A percentile compares a stretch with the other conserved stretches of the same genome.
These are phyloP conservation scores for Pseudogymnoascus verrucosus DNA, from an alignment of 2,329 filamentous ascomycete genomes.

Conservation along the genomic window DNA sequence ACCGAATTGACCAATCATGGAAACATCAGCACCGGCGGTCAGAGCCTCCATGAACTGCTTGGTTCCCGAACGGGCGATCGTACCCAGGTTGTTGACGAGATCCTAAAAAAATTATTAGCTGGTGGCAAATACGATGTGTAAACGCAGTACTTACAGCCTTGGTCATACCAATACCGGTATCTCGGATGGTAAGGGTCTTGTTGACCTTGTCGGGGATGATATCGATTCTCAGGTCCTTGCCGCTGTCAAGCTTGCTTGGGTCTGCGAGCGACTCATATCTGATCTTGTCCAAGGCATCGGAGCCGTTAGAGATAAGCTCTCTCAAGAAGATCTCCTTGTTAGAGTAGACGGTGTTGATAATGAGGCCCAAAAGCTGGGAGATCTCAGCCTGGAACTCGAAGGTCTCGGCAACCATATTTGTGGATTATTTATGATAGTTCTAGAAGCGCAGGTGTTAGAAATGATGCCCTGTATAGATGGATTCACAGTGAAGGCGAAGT, in stretches of 20 bases:
- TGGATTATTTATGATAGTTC: slow-evolving; percentile 23
- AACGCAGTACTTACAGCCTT: slow-evolving; percentile 74
- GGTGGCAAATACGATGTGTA: slow-evolving; percentile 4
- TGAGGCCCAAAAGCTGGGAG: slow-evolving; percentile 98
- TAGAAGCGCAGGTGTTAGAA: not conserved
- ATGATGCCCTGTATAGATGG: not conserved
- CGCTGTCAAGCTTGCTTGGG: slow-evolving; percentile 90
- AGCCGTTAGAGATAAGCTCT: slow-evolving; percentile 97
- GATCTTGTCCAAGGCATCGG: slow-evolving; percentile 99
- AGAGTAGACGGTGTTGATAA: slow-evolving; percentile 99
- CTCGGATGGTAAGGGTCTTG: slow-evolving; percentile 95
- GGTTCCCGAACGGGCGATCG: slow-evolving; percentile 96
- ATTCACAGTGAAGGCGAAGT: not conserved
- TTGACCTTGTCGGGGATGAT: slow-evolving; percentile 96
- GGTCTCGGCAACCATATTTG: slow-evolving; percentile 78
- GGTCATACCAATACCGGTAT: slow-evolving; percentile 99
- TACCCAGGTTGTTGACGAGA: slow-evolving; percentile 99
- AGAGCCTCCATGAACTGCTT: slow-evolving; percentile 99
- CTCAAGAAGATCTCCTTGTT: slow-evolving; percentile 99
- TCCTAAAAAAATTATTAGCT: slow-evolving; percentile 53
- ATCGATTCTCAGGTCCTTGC: slow-evolving; percentile 98
- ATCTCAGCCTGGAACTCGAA: slow-evolving; percentile 99
- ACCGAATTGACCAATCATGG: slow-evolving; percentile 99
- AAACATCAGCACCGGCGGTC: slow-evolving; percentile 95
- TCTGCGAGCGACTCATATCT: slow-evolving; percentile 97